A percentile compares a stretch with the other conserved stretches of the same genome.
phyloP scores from a whole-genome alignment of 495 filamentous ascomycete species.

The Letharia columbiana region DNA sequence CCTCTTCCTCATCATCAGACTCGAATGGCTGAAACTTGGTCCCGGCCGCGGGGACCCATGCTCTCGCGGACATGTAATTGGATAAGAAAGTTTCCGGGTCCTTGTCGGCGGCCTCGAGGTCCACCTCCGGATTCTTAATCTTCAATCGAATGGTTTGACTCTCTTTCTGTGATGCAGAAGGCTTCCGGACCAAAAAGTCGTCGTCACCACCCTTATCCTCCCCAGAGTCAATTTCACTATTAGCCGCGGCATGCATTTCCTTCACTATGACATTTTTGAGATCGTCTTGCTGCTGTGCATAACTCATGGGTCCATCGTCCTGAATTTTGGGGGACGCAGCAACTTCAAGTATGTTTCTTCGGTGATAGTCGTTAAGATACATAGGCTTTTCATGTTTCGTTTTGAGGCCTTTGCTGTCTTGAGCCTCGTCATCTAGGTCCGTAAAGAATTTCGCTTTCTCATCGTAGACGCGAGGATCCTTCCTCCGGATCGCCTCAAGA shows the following conservation, averaged over 20 bases:
- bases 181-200: slow-evolving; percentile 60
- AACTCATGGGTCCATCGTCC: slow-evolving; percentile 53
- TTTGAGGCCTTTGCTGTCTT: slow-evolving; percentile 28
- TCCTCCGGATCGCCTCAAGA: slow-evolving; percentile 73
- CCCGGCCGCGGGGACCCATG: slow-evolving; percentile 64
- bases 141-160: slow-evolving; percentile 22
- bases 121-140: slow-evolving; percentile 39
- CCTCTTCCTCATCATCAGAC: slow-evolving; percentile 83
- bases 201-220: slow-evolving; percentile 50
- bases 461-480: slow-evolving; percentile 87
- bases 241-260: slow-evolving; percentile 63
- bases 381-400: slow-evolving; percentile 70
- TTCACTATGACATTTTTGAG: slow-evolving; percentile 66
- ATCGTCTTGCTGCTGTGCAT: slow-evolving; percentile 75
- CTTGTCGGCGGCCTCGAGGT: slow-evolving; percentile 71
- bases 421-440: slow-evolving; percentile 44
- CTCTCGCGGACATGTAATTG: slow-evolving; percentile 81
- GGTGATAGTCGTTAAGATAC: slow-evolving; percentile 82
- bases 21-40: slow-evolving; percentile 67
- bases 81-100: slow-evolving; percentile 84
- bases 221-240: slow-evolving; percentile 30
- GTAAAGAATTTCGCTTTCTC: slow-evolving; percentile 65
- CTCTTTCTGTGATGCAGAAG: slow-evolving; percentile 30
- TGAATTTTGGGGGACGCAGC: slow-evolving; percentile 48
- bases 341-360: slow-evolving; percentile 67